Evolutionary conservation across 2,329 filamentous ascomycete genomes (phyloP), one percentile per base, ranked within the genome.

Genomic region (Colletotrichum plurivorum): DNA sequence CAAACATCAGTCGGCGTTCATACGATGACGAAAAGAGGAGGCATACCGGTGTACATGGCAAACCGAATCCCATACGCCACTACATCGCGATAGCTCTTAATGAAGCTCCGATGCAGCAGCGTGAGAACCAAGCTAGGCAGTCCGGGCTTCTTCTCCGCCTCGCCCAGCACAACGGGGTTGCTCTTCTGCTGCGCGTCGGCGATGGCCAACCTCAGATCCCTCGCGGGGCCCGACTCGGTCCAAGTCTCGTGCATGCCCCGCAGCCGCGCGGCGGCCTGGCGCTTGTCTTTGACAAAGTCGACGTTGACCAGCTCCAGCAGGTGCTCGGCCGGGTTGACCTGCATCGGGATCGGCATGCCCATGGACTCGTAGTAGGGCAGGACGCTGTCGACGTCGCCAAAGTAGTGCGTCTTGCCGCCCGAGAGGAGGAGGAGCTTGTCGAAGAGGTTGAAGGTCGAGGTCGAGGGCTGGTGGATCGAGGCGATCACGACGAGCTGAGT

Each of bases 401-500:
- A 93, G 79, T 94, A 97, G 72, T 91, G 91, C 0, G 90, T 89
- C 64, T 85, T 88, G 18, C 93, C 94, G 3, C 82, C 82, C 0
- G 93, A 94, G 0, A 97, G 84, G 1, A 97, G 85, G 45, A 93
- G 82, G 0, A 97, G 82, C 76, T 93, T 93, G 77, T 97, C 93
- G 73, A 97, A 97, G 13, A 94, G 87, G 71, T 91, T 87, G 74
- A 94, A 97, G 0, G 92, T 95, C 0, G 90, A 87, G 0, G 93
- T 93, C 0, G 93, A 95, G 0, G 94, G 94, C 76, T 97, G 94
- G 77, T 97, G 94, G 70, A 97, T 96, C 46, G 92, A 94, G 4
- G 92, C 92, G 68, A 97, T 90, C 36, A 96, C 89, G 67, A 96
- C 89, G 69, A 96, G 84, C 88, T 92, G 68, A 27, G n/a, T 12